A percentile compares a stretch with the other conserved stretches of the same genome.
Conservation (phyloP, 116 monocot species). For the Cymodocea nodosa region DNA sequence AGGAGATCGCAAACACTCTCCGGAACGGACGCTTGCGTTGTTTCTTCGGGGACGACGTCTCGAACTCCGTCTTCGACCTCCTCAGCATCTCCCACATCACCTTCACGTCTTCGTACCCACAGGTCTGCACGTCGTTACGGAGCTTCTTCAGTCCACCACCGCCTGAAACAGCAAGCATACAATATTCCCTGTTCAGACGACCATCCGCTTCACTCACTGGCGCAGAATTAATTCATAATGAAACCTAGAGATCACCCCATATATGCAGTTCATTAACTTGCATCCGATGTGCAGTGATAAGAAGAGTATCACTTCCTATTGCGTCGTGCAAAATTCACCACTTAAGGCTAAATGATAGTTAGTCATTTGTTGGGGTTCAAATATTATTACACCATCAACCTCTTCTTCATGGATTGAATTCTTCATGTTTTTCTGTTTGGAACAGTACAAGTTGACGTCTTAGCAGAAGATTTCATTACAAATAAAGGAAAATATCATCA, state of each 20-base stretch:
- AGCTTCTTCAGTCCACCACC: conserved; percentile 32
- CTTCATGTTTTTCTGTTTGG: not conserved
- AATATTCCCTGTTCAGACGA: too few relatives aligned
- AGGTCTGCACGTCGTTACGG: conserved; percentile 36
- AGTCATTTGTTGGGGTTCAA: too few relatives aligned
- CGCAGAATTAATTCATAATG: not conserved
- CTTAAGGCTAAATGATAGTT: too few relatives aligned
- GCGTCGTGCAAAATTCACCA: too few relatives aligned
- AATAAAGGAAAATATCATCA: not conserved
- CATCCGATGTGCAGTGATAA: too few relatives aligned
- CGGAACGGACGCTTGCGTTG: conserved; percentile 17
- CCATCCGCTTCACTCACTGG: too few relatives aligned
- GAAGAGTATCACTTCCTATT: too few relatives aligned
- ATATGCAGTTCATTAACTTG: not conserved
- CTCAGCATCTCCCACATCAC: conserved; percentile 56
- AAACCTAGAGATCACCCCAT: not conserved
- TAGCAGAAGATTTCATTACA: not conserved
- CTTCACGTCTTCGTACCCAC: conserved; percentile 37
- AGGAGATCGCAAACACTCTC: conserved; percentile 11
- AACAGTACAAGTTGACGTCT: not conserved
- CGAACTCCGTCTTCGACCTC: conserved; percentile 24
- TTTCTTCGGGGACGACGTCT: conserved; percentile 1
- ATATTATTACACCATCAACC: too few relatives aligned
- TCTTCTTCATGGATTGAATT: too few relatives aligned
- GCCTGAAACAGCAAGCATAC: conserved; percentile 9